Percentiles rank a stretch among this genome's conserved stretches.
Evolutionary conservation across 371 early-diverging fungal species (phyloP).

Genomic region (Lichtheimia corymbifera): DNA sequence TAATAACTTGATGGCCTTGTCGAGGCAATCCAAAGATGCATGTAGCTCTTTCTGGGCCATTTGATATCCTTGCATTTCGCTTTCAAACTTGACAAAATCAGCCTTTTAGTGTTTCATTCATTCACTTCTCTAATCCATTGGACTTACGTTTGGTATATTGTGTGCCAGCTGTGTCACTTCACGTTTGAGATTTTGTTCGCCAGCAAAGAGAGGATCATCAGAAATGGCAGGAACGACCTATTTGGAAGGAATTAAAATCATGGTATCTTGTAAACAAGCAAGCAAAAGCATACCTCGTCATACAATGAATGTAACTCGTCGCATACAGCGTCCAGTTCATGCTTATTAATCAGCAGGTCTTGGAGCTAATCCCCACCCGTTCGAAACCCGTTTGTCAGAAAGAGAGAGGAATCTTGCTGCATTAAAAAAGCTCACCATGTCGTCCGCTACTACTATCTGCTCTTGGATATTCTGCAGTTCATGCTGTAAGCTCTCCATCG

Average conservation of each 20-base stretch:
- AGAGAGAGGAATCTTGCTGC: no score
- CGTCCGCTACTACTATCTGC: slow-evolving; percentile 32
- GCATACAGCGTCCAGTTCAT: slow-evolving; percentile 32
- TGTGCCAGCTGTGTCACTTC: slow-evolving; percentile 35
- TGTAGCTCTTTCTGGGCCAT: slow-evolving; percentile 35
- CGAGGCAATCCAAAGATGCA: slow-evolving; percentile 38
- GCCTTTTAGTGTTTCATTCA: neutral
- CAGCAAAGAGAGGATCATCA: slow-evolving; percentile 22
- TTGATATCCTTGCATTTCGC: slow-evolving; percentile 24
- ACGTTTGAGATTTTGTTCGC: slow-evolving; percentile 35
- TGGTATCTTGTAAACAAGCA: no score
- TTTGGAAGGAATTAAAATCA: neutral
- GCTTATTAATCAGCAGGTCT: slow-evolving; percentile 31
- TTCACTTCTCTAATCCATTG: neutral
- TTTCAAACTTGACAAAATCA: slow-evolving; percentile 22
- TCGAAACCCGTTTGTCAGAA: neutral
- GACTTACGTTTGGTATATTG: slow-evolving; percentile 35
- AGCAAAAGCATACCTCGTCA: slow-evolving; percentile 29
- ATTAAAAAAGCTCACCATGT: slow-evolving; percentile 25
- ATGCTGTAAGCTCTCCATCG: slow-evolving; percentile 12
- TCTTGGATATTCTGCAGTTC: slow-evolving; percentile 23
- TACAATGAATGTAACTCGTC: slow-evolving; percentile 30
- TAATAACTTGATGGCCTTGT: slow-evolving; percentile 43
- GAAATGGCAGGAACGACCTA: slow-evolving; percentile 32
- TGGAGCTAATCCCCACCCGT: slow-evolving; percentile 19